phyloP scores from a whole-genome alignment of 208 protist genomes.

The Polymyxa betae region DNA sequence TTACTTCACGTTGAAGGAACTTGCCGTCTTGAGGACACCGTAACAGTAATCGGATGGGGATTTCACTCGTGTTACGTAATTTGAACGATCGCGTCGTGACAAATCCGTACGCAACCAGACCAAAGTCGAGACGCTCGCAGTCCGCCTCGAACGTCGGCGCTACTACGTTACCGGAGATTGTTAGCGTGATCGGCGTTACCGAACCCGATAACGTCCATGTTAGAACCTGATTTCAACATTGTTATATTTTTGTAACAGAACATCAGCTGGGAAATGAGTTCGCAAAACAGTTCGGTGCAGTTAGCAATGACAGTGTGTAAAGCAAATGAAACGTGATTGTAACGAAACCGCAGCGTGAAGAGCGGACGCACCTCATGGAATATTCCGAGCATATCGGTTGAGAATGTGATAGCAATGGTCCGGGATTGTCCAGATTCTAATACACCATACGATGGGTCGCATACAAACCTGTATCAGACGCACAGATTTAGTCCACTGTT shows the following conservation, averaged over 20 bases:
- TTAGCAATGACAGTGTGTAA: too few species aligned
- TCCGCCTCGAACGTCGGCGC: conserved; percentile 89
- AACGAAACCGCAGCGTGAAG: too few species aligned
- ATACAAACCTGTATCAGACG: not conserved
- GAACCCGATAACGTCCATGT: conserved; percentile 68
- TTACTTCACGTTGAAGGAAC: not conserved
- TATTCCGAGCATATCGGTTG: not conserved
- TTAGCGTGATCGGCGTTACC: conserved; percentile 53
- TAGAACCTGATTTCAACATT: conserved; percentile 67
- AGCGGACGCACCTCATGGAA: conserved; percentile 8
- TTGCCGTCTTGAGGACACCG: conserved; percentile 71
- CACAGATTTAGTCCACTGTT: not conserved
- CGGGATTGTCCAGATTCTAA: not conserved
- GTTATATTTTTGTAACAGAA: too few species aligned
- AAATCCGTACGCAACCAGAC: conserved; percentile 84
- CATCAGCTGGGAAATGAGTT: too few species aligned
- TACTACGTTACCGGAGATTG: conserved; percentile 80
- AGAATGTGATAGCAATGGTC: conserved; percentile 41
- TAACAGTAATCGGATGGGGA: conserved; percentile 86
- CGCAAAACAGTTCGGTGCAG: too few species aligned
- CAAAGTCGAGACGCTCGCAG: conserved; percentile 66
- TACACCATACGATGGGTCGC: not conserved
- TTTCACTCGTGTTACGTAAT: conserved; percentile 88
- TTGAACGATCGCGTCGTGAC: conserved; percentile 64
- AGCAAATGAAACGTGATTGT: too few species aligned